Conservation (phyloP, 2,329 filamentous ascomycete genomes). For the Fusarium sp. region DNA sequence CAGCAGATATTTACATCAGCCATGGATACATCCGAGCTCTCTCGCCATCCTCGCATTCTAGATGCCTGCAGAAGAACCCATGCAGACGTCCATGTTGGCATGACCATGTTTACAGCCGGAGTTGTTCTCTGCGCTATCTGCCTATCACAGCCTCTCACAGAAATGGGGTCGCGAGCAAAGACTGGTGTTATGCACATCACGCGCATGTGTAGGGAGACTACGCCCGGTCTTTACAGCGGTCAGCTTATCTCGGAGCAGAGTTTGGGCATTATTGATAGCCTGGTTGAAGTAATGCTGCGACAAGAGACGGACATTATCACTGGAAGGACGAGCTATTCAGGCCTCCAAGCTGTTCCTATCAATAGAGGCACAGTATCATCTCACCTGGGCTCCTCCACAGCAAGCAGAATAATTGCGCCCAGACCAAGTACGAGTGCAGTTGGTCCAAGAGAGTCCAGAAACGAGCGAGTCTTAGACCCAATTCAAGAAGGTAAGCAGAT, state of each 20-base stretch:
- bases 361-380: neutral
- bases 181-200: neutral
- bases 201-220: neutral
- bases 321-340: neutral
- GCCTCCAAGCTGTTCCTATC: rapidly evolving
- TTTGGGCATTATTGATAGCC: rapidly evolving
- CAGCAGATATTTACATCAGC: neutral
- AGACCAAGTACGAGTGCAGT: rapidly evolving
- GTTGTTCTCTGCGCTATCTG: neutral
- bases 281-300: neutral
- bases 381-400: rapidly evolving
- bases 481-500: neutral
- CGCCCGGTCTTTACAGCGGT: neutral
- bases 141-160: neutral
- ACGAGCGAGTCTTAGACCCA: neutral
- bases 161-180: rapidly evolving
- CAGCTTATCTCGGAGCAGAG: neutral
- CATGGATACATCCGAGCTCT: neutral
- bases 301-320: neutral
- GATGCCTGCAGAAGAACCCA: neutral
- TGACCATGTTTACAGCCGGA: neutral
- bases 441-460: rapidly evolving
- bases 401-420: rapidly evolving
- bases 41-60: rapidly evolving
- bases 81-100: rapidly evolving